These are phyloP conservation scores for Drechslerella dactyloides DNA, from an alignment of 2,329 filamentous ascomycete genomes.

Conservation along the genomic window DNA sequence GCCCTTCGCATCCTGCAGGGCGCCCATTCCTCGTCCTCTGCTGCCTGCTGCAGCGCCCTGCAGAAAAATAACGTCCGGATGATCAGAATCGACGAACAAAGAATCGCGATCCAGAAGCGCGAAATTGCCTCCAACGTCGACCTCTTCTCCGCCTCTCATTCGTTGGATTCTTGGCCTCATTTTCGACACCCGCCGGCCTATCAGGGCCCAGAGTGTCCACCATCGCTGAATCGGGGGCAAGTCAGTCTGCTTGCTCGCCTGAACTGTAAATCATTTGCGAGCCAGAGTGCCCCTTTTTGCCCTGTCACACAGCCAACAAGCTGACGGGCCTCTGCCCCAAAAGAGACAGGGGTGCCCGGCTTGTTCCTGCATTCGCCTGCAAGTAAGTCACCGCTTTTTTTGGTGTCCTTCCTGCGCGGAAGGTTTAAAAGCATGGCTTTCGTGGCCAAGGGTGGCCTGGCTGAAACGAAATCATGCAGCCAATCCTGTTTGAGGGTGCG, in stretches of 20 bases:
- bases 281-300: slow-evolving; percentile 18
- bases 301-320: slow-evolving; percentile 27
- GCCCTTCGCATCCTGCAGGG: slow-evolving; percentile 10
- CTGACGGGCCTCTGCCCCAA: slow-evolving; percentile 28
- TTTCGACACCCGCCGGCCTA: slow-evolving; percentile 41
- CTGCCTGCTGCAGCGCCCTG: slow-evolving; percentile 4
- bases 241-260: slow-evolving; percentile 38
- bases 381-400: slow-evolving; percentile 45
- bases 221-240: slow-evolving; percentile 31
- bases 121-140: slow-evolving; percentile 33
- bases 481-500: slow-evolving; percentile 43
- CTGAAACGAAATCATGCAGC: slow-evolving; percentile 50
- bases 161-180: slow-evolving; percentile 21
- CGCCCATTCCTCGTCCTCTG: slow-evolving; percentile 9
- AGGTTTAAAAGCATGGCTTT: slow-evolving; percentile 45
- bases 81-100: slow-evolving; percentile 32
- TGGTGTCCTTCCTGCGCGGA: slow-evolving; percentile 37
- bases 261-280: slow-evolving; percentile 9
- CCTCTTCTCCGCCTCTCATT: slow-evolving; percentile 33
- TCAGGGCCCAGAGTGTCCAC: slow-evolving; percentile 26
- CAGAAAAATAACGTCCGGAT: slow-evolving; percentile 33
- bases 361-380: slow-evolving; percentile 51
- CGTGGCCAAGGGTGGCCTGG: slow-evolving; percentile 35
- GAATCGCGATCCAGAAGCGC: slow-evolving; percentile 20
- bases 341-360: slow-evolving; percentile 34